phyloP scores from a whole-genome alignment of 768 basidiomycete species.

The Candolleomyces aberdarensis region DNA sequence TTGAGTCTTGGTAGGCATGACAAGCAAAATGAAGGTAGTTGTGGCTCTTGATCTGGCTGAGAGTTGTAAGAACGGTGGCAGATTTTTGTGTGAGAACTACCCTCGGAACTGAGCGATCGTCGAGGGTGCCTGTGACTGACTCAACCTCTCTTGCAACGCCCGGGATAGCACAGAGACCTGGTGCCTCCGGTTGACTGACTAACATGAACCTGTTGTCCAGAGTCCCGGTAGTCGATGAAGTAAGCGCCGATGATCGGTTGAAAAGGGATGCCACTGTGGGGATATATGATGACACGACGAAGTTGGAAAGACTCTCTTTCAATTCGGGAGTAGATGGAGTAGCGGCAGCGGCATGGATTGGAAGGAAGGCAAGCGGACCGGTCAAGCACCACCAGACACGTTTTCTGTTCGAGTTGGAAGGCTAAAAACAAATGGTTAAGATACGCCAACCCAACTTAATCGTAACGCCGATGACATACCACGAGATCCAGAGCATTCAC shows the following conservation, averaged over 20 bases:
- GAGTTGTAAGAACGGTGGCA: neutral
- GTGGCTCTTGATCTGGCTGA: neutral
- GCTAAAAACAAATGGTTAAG: neutral
- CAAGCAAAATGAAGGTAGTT: slow-evolving; percentile 5
- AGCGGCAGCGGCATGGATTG: slow-evolving; percentile 2
- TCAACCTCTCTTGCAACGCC: slow-evolving; percentile 3
- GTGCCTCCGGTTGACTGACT: slow-evolving; percentile 10
- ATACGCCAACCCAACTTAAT: neutral
- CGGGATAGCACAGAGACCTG: slow-evolving; percentile 7
- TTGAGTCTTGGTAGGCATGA: neutral
- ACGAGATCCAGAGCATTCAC: neutral
- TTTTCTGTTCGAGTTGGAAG: neutral
- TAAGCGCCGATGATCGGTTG: too few species aligned
- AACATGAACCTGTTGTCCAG: slow-evolving; percentile 6
- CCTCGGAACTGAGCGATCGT: too few species aligned
- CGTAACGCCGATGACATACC: neutral
- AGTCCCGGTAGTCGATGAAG: too few species aligned
- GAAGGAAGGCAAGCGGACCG: slow-evolving; percentile 5
- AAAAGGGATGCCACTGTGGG: neutral
- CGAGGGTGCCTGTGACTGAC: neutral
- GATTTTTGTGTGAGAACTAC: too few species aligned
- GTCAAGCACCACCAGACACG: slow-evolving; percentile 7
- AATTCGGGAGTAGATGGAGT: neutral
- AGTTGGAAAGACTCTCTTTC: neutral
- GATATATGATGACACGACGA: slow-evolving; percentile 5